phyloP scores from a whole-genome alignment of 2,329 filamentous ascomycete species.

The Fusarium staphyleae region DNA sequence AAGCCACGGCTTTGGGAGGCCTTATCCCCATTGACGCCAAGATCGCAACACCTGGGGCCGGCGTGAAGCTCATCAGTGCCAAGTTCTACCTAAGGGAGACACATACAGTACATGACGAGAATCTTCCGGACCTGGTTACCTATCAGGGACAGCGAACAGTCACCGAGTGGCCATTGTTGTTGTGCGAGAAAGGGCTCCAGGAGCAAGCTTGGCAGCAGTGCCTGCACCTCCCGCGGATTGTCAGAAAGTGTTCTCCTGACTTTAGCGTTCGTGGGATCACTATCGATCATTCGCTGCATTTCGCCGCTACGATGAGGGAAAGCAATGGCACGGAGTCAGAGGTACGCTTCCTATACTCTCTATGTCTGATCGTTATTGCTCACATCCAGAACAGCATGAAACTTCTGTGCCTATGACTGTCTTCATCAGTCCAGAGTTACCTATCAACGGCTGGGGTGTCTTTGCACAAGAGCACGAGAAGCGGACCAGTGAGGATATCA shows the following conservation, averaged over 20 bases:
- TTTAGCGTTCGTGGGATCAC: not conserved
- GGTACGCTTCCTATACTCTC: not conserved
- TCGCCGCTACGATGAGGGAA: not conserved
- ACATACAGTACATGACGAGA: not conserved
- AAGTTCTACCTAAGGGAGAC: not conserved
- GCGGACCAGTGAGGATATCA: no score
- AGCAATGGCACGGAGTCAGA: not conserved
- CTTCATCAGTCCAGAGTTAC: slow-evolving; percentile 10
- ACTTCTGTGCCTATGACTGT: not conserved
- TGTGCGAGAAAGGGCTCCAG: not conserved
- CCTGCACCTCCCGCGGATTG: not conserved
- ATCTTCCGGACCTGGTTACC: not conserved
- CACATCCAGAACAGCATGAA: not conserved
- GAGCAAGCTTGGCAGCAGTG: slow-evolving; percentile 6
- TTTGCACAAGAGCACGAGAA: not conserved
- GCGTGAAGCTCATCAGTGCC: not conserved
- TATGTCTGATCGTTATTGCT: not conserved
- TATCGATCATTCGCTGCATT: slow-evolving; percentile 5
- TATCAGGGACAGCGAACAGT: slow-evolving; percentile 3
- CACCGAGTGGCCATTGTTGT: not conserved
- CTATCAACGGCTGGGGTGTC: slow-evolving; percentile 5
- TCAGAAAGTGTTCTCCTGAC: slow-evolving; percentile 4
- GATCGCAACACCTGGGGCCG: not conserved
- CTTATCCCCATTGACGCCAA: not conserved
- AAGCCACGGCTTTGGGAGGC: slow-evolving; percentile 7